Evolutionary conservation across 2,329 filamentous ascomycete genomes (phyloP).

Genomic region (Talaromyces albobiverticillius): DNA sequence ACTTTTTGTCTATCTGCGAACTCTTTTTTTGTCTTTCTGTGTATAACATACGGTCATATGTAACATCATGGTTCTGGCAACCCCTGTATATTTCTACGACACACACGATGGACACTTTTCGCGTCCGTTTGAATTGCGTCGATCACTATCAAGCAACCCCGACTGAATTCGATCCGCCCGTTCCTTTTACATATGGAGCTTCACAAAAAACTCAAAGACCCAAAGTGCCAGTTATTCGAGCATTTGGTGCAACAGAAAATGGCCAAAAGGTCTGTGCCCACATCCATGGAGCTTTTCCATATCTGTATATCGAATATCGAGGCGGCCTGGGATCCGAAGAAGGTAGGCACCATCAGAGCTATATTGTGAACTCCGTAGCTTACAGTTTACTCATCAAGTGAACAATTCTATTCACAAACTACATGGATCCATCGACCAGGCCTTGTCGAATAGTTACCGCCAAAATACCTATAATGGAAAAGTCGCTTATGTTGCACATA

Average conservation of each 20-base stretch:
- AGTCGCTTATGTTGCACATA: slow-evolving; percentile 77
- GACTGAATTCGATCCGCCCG: slow-evolving; percentile 74
- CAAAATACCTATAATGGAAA: slow-evolving; percentile 69
- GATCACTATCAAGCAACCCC: slow-evolving; percentile 86
- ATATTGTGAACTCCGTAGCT: not conserved
- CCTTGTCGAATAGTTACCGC: slow-evolving; percentile 79
- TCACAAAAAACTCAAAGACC: slow-evolving; percentile 62
- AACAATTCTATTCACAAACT: slow-evolving; percentile 72
- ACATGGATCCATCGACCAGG: slow-evolving; percentile 86
- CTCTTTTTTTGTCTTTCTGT: not conserved
- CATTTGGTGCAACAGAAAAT: slow-evolving; percentile 90
- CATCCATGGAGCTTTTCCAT: slow-evolving; percentile 92
- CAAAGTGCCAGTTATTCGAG: slow-evolving; percentile 78
- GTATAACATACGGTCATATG: not conserved
- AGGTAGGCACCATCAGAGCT: slow-evolving; percentile 50
- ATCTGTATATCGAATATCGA: slow-evolving; percentile 85
- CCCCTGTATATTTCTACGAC: slow-evolving; percentile 19
- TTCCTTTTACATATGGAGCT: slow-evolving; percentile 63
- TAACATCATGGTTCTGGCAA: slow-evolving; percentile 8
- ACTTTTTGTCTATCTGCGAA: not conserved
- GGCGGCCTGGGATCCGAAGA: slow-evolving; percentile 65
- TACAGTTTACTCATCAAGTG: slow-evolving; percentile 50
- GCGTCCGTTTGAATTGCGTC: slow-evolving; percentile 89
- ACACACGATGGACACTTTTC: slow-evolving; percentile 68
- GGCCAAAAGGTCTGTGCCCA: slow-evolving; percentile 96